Evolutionary conservation across 768 basidiomycete genomes (phyloP).

Genomic region (Phylloporus scabripes): DNA sequence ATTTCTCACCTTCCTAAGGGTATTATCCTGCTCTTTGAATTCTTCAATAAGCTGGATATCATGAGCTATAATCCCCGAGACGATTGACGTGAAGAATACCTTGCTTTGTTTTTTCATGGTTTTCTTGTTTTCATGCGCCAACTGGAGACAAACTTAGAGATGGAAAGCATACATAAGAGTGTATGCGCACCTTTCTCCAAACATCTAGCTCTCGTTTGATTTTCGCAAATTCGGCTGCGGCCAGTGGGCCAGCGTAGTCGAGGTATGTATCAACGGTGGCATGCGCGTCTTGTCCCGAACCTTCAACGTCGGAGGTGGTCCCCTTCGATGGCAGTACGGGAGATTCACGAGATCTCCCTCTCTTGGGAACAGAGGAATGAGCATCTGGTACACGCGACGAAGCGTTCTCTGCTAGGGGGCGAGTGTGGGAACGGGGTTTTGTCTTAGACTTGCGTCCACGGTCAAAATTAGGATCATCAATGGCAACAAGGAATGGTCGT

Average conservation of each 20-base stretch:
- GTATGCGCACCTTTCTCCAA: conserved; percentile 40
- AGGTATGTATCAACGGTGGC: conserved; percentile 10
- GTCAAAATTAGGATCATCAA: conserved; percentile 25
- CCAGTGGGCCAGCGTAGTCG: conserved; percentile 33
- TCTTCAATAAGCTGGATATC: conserved; percentile 47
- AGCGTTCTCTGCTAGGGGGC: conserved; percentile 18
- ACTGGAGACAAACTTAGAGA: conserved; percentile 18
- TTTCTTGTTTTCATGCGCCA: conserved; percentile 45
- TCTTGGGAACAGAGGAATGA: conserved; percentile 11
- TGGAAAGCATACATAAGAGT: not conserved
- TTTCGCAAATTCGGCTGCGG: conserved; percentile 46
- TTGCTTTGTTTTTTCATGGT: conserved; percentile 50
- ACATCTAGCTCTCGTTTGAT: conserved; percentile 54
- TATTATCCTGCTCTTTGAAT: conserved; percentile 38
- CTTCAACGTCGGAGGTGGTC: conserved; percentile 24
- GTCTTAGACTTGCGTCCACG: conserved; percentile 30
- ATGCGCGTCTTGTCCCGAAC: conserved; percentile 21
- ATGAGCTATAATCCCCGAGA: conserved; percentile 2
- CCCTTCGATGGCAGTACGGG: conserved; percentile 19
- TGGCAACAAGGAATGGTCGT: conserved; percentile 25
- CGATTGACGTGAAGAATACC: conserved; percentile 30
- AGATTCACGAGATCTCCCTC: conserved; percentile 34
- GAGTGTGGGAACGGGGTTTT: conserved; percentile 25
- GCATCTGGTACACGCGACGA: conserved; percentile 10
- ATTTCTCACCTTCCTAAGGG: conserved; percentile 34